phyloP scores from a whole-genome alignment of 1,284 basidiomycete species.

The Ustilago tritici region DNA sequence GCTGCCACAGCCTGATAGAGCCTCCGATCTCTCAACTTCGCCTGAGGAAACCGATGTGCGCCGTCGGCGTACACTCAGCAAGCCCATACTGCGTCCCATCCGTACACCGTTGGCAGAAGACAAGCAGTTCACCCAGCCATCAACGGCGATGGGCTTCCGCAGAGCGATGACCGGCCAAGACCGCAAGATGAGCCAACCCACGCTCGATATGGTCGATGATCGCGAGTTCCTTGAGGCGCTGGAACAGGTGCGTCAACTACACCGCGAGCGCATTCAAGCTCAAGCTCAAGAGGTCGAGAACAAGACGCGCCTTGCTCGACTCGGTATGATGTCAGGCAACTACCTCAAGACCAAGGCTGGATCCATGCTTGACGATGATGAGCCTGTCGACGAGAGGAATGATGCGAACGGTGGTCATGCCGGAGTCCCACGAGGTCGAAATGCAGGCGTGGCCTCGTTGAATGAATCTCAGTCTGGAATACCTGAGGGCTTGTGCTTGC shows the following conservation, averaged over 20 bases:
- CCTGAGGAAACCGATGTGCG: slow-evolving; percentile 7
- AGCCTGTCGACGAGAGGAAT: background rate
- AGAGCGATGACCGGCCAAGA: slow-evolving; percentile 22
- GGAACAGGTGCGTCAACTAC: slow-evolving; percentile 55
- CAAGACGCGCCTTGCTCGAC: slow-evolving; percentile 33
- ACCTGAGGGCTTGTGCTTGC: slow-evolving; percentile 3
- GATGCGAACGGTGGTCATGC: background rate
- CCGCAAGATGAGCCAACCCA: slow-evolving; percentile 60
- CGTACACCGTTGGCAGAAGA: slow-evolving; percentile 22
- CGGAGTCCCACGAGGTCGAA: background rate
- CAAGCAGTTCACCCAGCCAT: slow-evolving; percentile 14
- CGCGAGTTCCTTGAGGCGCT: slow-evolving; percentile 62
- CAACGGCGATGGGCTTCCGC: slow-evolving; percentile 38
- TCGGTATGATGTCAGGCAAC: slow-evolving; percentile 39
- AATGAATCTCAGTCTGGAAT: background rate
- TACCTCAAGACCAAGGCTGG: slow-evolving; percentile 34
- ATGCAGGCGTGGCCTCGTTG: background rate
- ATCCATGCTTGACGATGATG: slow-evolving; percentile 23
- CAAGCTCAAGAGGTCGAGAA: slow-evolving; percentile 36
- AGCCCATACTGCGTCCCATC: slow-evolving; percentile 32
- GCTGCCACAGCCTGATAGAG: background rate
- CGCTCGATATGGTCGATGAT: slow-evolving; percentile 63
- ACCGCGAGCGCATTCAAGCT: slow-evolving; percentile 54
- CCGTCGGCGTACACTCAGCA: slow-evolving; percentile 29
- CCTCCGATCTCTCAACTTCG: background rate